These are phyloP conservation scores for Eragrostis curvula DNA, from an alignment of 176 grass and related monocot genomes.

Conservation along the genomic window DNA sequence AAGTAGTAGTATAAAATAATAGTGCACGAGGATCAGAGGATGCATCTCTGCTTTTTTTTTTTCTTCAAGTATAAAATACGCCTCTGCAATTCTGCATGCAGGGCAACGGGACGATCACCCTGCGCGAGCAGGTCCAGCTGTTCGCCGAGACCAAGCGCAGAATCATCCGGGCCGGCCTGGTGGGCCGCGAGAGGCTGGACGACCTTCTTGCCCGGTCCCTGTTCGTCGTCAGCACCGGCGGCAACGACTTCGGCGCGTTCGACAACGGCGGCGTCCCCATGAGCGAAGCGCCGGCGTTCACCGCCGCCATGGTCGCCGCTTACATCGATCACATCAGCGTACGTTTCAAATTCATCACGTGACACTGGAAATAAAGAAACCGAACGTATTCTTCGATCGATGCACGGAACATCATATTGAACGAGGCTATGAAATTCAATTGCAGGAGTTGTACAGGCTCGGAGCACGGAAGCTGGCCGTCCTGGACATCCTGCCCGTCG, in stretches of 20 bases:
- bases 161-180: not conserved
- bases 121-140: slow-evolving; percentile 23
- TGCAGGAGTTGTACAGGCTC: not conserved
- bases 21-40: no score
- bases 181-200: not conserved
- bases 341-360: not conserved
- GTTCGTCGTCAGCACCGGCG: slow-evolving; percentile 40
- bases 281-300: slow-evolving; percentile 15
- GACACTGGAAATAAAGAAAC: no score
- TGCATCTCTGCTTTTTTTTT: no score
- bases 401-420: no score
- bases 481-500: slow-evolving; percentile 18
- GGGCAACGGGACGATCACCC: slow-evolving; percentile 46
- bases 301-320: slow-evolving; percentile 8
- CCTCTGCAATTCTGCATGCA: not conserved
- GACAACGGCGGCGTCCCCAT: not conserved
- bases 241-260: slow-evolving; percentile 41
- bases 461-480: slow-evolving; percentile 38
- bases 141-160: slow-evolving; percentile 13
- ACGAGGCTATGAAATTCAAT: no score
- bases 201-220: slow-evolving; percentile 1
- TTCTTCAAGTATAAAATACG: no score
- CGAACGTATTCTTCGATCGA: no score
- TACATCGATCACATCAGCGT: slow-evolving; percentile 44
- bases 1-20: no score